These are phyloP conservation scores for Penicillium sp. DNA, from an alignment of 2,329 filamentous ascomycete species.

Conservation along the genomic window DNA sequence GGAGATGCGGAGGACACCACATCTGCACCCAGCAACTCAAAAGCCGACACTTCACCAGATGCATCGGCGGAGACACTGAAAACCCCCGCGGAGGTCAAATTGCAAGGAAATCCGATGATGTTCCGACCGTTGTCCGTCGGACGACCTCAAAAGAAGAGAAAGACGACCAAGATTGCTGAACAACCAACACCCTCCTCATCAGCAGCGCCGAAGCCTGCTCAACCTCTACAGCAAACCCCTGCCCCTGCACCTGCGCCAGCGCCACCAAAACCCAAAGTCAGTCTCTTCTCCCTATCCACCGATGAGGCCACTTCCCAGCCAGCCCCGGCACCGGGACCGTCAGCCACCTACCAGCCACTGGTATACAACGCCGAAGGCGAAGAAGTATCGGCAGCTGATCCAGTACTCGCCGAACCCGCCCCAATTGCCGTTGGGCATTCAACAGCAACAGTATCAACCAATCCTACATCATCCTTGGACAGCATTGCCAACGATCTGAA, in stretches of 20 bases:
- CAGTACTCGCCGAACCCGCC: slow-evolving; percentile 12
- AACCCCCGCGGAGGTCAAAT: slow-evolving; percentile 43
- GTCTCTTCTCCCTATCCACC: slow-evolving; percentile 44
- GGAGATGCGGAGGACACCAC: slow-evolving; percentile 34
- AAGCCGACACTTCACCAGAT: slow-evolving; percentile 8
- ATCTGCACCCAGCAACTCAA: slow-evolving; percentile 28
- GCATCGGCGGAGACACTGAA: slow-evolving; percentile 10
- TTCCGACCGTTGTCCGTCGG: slow-evolving; percentile 87
- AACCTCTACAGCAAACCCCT: slow-evolving; percentile 13
- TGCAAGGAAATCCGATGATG: slow-evolving; percentile 76
- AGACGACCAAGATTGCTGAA: slow-evolving; percentile 38
- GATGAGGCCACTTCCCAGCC: slow-evolving; percentile 23
- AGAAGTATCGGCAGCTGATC: slow-evolving; percentile 22
- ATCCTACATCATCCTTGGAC: slow-evolving; percentile 52
- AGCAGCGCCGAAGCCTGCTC: slow-evolving; percentile 16
- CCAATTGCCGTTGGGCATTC: slow-evolving; percentile 3
- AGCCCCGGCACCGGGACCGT: slow-evolving; percentile 8
- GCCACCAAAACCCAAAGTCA: slow-evolving; percentile 45
- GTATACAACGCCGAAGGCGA: slow-evolving; percentile 39
- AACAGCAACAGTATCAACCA: slow-evolving; percentile 11
- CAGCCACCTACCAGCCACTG: slow-evolving; percentile 41
- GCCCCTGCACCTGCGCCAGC: slow-evolving; percentile 18
- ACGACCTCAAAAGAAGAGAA: slow-evolving; percentile 71
- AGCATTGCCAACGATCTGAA: slow-evolving; percentile 75
- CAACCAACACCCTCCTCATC: slow-evolving; percentile 18